Evolutionary conservation across 768 basidiomycete genomes (phyloP), one percentile per base, ranked within the genome.

Genomic region (Mycena albidolilacea): DNA sequence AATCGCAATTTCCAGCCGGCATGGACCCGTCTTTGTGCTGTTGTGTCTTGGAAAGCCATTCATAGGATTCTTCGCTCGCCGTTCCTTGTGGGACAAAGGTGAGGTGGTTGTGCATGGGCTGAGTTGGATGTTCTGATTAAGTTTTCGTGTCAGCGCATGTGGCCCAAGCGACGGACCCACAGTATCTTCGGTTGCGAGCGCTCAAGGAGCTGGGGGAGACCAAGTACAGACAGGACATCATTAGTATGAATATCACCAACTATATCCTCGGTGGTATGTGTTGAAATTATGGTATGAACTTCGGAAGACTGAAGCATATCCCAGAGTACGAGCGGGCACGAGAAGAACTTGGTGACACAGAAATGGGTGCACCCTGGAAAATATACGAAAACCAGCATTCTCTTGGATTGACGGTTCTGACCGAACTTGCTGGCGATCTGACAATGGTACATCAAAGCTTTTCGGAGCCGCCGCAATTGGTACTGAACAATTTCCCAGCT

Each of bases 171-270:
- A 77, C 78, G 19, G 83, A 86, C 66, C 15, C 69, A 7, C 68
- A 78, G 57, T 80, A 81, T 69, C 61, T 76, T 17, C 79, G 84
- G 4, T 77, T 83, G 79, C 72, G 80, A 15, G 79, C 83, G 0
- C 76, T 87, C 2, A 70, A 77, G 48, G 68, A 66, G 7, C 72
- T 87, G 14, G 79, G 77, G 1, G 67, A 70, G 4, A 77, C 77
- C 0, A 57, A 71, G 17, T 85, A 82, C 44, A 72, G 82, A 50
- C 80, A 84, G 62, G 86, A 87, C 72, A 81, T 84, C 30, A 83
- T 87, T 38, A 83, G 81, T 52, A 81, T 81, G 2, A 81, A 83
- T 54, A 69, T 87, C 21, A 77, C 73, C 1, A 14, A 54, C 23
- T 59, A 72, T 38, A 55, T 77, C 15, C 41, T 77, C 38, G 23